Conservation (phyloP, 1,284 basidiomycete species). For the Austroboletus novae-zelandiae region DNA sequence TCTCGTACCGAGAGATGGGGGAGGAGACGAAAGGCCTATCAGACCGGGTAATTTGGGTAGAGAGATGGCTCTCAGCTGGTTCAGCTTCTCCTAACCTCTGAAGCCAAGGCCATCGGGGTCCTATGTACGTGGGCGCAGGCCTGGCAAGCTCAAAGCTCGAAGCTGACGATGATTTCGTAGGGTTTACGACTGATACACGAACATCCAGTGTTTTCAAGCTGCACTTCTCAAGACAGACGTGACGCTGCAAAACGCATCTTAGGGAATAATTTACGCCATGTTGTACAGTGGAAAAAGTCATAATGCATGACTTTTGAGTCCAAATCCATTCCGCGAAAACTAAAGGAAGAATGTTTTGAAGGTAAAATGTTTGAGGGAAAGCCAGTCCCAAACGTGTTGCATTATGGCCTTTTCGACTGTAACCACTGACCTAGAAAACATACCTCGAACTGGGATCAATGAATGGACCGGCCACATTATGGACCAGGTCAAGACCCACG, state of each 20-base stretch:
- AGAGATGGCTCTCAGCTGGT: slow-evolving; percentile 10
- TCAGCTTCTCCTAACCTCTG: slow-evolving; percentile 10
- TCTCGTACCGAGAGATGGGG: slow-evolving; percentile 48
- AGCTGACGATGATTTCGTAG: slow-evolving; percentile 5
- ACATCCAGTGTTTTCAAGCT: not conserved
- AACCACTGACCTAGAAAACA: slow-evolving; percentile 11
- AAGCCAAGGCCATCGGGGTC: not conserved
- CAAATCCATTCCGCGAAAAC: slow-evolving; percentile 15
- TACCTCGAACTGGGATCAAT: slow-evolving; percentile 9
- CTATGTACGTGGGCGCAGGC: not conserved
- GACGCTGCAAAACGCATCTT: slow-evolving; percentile 5
- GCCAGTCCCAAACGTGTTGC: slow-evolving; percentile 22
- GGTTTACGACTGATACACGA: not conserved
- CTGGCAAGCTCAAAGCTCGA: not conserved
- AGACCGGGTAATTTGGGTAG: slow-evolving; percentile 29
- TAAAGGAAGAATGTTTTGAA: not conserved
- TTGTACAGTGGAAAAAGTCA: slow-evolving; percentile 28
- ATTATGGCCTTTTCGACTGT: slow-evolving; percentile 28
- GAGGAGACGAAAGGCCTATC: slow-evolving; percentile 37
- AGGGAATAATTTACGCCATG: not conserved
- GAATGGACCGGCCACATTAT: no score
- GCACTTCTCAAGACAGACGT: not conserved
- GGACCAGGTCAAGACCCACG: no score
- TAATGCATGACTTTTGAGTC: slow-evolving; percentile 28
- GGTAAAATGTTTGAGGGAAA: slow-evolving; percentile 8